Evolutionary conservation across 2,329 filamentous ascomycete species (phyloP), one percentile per base, ranked within the genome.

Genomic region (Apiospora saccharicola): DNA sequence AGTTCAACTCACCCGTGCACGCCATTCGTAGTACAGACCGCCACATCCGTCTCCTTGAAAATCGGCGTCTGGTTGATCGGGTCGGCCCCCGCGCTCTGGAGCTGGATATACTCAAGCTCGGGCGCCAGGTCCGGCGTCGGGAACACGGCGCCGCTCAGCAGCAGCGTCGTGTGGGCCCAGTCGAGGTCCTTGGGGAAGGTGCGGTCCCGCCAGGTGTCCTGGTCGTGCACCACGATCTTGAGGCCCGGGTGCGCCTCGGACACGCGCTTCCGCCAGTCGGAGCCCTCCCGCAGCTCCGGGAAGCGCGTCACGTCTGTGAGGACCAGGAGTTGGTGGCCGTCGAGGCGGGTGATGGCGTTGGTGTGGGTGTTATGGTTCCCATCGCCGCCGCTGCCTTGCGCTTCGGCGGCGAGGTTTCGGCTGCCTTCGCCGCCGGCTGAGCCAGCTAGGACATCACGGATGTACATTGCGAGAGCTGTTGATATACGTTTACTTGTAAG

Each of bases 21-120:
- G 0, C 89, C 89, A 72, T 88, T 90, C 0, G 87, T 87, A 0
- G 88, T 88, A 64, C 85, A 87, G 73, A 90, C 88, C 0, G 80
- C 77, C 10, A 89, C 80, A 68, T 88, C 81, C 0, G 85, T 88
- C 30, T 88, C 85, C 30, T 79, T 83, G 72, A 87, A 90, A 0
- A 90, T 72, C 1, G 85, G 85, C 16, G 84, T 78, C 2, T 85
- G 77, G 12, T 86, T 69, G 14, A 90, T 77, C 70, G 85, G 83
- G 71, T 90, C 88, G 1, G 85, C 85, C 8, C 89, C 89, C 1
- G 89, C 89, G 71, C 85, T 88, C 30, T 83, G 81, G 8, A 90
- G 83, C 79, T 90, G 88, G 24, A 90, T 84, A 69, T 87, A 85
- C 75, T 86, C 81, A 73, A 90, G 77, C 41, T 84, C 85, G 1